These are phyloP conservation scores for Pythium phragmiticola DNA, from an alignment of 352 stramenopile species.

Conservation along the genomic window DNA sequence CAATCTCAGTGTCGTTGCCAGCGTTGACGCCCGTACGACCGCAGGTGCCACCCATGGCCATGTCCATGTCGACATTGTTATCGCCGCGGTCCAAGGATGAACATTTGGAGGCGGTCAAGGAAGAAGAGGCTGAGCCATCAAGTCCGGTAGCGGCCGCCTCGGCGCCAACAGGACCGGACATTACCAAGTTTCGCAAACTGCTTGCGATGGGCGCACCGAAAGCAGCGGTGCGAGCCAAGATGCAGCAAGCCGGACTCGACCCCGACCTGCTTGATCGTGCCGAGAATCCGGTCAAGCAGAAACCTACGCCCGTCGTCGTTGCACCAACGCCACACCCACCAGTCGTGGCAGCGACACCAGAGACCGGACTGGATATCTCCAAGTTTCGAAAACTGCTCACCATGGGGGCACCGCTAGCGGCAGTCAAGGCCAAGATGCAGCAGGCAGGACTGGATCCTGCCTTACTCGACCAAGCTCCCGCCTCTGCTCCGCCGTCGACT, in stretches of 20 bases:
- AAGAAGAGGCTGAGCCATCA: conserved; percentile 24
- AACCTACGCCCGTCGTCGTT: not conserved
- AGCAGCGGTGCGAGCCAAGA: conserved; percentile 28
- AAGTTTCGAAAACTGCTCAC: conserved; percentile 93
- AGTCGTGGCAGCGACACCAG: not conserved
- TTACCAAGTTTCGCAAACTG: conserved; percentile 29
- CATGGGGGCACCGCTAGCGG: conserved; percentile 79
- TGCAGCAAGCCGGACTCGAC: conserved; percentile 29
- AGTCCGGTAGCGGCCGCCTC: conserved; percentile 3
- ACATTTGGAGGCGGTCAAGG: conserved; percentile 25
- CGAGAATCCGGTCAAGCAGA: not conserved
- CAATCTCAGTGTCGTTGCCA: conserved; percentile 25
- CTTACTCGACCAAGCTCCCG: conserved; percentile 49
- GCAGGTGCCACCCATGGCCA: not conserved
- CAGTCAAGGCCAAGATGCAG: conserved; percentile 64
- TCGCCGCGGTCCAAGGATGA: conserved; percentile 15
- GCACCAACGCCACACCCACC: not conserved
- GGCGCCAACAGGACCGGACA: not conserved
- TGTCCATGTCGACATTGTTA: conserved; percentile 15
- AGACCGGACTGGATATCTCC: conserved; percentile 34
- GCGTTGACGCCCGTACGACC: conserved; percentile 19
- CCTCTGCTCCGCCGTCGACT: conserved; percentile 34
- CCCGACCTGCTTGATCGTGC: conserved; percentile 22
- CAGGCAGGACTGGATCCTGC: conserved; percentile 60
- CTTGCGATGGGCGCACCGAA: conserved; percentile 25